These are phyloP conservation scores for Rehmannia glutinosa DNA, from an alignment of 257 asterid species.

Conservation along the genomic window DNA sequence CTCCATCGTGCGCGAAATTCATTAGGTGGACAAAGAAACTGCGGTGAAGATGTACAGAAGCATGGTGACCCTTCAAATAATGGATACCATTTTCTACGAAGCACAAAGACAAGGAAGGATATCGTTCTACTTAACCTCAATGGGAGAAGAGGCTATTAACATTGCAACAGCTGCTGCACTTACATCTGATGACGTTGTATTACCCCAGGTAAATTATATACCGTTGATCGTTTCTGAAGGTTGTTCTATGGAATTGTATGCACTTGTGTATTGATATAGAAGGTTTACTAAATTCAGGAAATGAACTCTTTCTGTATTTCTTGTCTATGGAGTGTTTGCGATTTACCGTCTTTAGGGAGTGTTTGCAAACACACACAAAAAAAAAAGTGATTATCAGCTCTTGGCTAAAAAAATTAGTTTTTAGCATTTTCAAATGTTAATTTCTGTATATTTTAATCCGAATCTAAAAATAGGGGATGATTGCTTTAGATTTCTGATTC, in stretches of 20 bases:
- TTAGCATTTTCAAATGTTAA: too few species aligned
- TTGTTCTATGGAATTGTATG: neutral
- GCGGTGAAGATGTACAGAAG: constrained; percentile 64
- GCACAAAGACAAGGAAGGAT: constrained; percentile 90
- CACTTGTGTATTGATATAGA: neutral
- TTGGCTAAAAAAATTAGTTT: too few species aligned
- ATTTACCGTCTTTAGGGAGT: too few species aligned
- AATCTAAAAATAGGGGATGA: too few species aligned
- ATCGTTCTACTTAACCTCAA: constrained; percentile 71
- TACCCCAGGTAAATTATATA: constrained; percentile 45
- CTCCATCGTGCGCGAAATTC: too few species aligned
- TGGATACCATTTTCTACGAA: constrained; percentile 78
- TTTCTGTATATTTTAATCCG: too few species aligned
- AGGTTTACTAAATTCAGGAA: neutral
- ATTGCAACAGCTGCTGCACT: constrained; percentile 95
- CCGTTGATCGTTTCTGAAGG: neutral
- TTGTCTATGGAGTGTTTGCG: too few species aligned
- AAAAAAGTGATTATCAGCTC: too few species aligned
- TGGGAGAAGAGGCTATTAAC: constrained; percentile 86
- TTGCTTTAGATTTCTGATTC: too few species aligned
- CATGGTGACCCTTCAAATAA: constrained; percentile 74
- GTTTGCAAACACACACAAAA: too few species aligned
- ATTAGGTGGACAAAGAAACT: constrained; percentile 59
- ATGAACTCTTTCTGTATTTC: too few species aligned
- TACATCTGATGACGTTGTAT: constrained; percentile 44